These are phyloP conservation scores for Leishmania turanica DNA, from an alignment of 208 protist genomes.

Conservation along the genomic window DNA sequence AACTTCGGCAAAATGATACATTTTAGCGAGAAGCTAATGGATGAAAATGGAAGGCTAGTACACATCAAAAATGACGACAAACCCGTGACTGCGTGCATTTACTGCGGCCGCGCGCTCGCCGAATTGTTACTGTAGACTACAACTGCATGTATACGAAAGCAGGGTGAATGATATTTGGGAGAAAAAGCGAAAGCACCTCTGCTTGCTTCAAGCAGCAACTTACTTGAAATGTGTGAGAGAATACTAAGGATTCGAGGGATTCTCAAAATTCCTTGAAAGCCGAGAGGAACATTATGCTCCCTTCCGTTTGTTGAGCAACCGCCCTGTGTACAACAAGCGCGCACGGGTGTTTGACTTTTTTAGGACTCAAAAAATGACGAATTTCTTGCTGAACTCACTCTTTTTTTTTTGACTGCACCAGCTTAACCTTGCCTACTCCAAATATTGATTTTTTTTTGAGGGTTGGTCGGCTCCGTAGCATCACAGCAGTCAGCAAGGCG, in stretches of 20 bases:
- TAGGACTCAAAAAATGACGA: slow-evolving; percentile 5
- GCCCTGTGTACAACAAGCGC: not conserved
- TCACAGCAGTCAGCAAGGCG: not conserved
- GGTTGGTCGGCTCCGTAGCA: not conserved
- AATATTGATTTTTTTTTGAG: not conserved
- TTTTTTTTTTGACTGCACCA: not conserved
- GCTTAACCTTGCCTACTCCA: not conserved
- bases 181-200: not conserved
- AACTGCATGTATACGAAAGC: not conserved
- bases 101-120: slow-evolving; percentile 47
- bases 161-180: not conserved
- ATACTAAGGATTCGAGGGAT: not conserved
- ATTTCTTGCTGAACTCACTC: not conserved
- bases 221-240: not conserved
- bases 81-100: slow-evolving; percentile 58
- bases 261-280: not conserved
- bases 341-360: not conserved
- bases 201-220: not conserved
- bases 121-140: not conserved
- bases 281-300: too few relatives aligned
- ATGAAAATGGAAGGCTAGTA: slow-evolving; percentile 43
- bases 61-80: slow-evolving; percentile 64
- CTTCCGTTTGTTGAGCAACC: not conserved
- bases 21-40: slow-evolving; percentile 70
- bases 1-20: slow-evolving; percentile 78